A percentile compares a stretch with the other conserved stretches of the same genome.
Conservation (phyloP, 371 early-diverging fungal species). For the Encephalitozoon intestinalis region DNA sequence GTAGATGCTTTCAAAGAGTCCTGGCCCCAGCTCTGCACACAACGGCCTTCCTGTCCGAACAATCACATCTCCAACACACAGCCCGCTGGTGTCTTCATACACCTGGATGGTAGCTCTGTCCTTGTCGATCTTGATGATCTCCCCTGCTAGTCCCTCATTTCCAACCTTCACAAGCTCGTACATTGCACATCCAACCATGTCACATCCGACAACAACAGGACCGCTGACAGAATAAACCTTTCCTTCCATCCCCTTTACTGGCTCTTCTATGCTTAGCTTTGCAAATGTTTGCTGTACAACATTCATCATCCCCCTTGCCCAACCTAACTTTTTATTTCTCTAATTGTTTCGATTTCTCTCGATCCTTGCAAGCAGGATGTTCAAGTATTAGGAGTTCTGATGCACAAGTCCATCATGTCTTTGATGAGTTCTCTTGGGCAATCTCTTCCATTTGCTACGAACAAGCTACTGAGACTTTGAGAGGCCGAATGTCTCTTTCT, state of each 20-base stretch:
- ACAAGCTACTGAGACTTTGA: not conserved
- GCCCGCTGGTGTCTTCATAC: conserved; percentile 98
- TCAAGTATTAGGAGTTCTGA: not conserved
- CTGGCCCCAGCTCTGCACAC: conserved; percentile 97
- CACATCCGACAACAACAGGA: conserved; percentile 95
- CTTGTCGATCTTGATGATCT: conserved; percentile 96
- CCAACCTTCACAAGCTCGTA: conserved; percentile 99
- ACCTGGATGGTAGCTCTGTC: conserved; percentile 98
- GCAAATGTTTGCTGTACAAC: conserved; percentile 38
- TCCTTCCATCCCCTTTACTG: conserved; percentile 74
- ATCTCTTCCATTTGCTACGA: not conserved
- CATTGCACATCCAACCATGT: conserved; percentile 97
- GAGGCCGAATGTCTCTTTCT: not conserved
- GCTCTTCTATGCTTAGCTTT: conserved; percentile 26
- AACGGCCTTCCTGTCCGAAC: conserved; percentile 88
- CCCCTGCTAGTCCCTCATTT: conserved; percentile 87
- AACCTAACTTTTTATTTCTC: conserved; percentile 5
- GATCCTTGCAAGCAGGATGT: not conserved
- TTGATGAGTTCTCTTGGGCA: not conserved
- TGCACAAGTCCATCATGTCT: not conserved
- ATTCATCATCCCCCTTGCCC: conserved; percentile 7
- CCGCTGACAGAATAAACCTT: conserved; percentile 91
- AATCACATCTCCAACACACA: conserved; percentile 96
- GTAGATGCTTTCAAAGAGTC: conserved; percentile 91
- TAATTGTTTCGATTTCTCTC: not conserved